Base-by-base conservation (phyloP, 768 basidiomycete species). In the Auricularia auricula-judae region DNA sequence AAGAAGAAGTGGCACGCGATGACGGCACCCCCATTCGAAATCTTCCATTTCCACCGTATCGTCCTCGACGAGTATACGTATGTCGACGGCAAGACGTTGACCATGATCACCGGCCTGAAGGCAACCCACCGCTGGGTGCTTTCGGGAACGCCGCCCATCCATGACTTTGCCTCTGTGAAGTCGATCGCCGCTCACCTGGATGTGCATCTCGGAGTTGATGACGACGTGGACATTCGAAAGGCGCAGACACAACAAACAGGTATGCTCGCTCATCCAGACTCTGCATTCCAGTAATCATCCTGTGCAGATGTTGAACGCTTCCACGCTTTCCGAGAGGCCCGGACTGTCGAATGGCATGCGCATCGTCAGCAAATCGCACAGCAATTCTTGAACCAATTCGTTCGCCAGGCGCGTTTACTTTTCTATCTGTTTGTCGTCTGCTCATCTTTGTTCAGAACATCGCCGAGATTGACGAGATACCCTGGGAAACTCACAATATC, bases 1-100 rank as follows among this genome's bases (percentile, higher is more conserved):
- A 79, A 81, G 70, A 79, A 78, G 62, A 86, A 96, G 68, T 96
- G 87, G 87, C 86, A 78, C 5, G 76, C 85, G 70, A 89, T 94
- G 86, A 81, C 84, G 62, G 83, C 86, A 1, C 93, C 94, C 1
- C 89, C 93, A 18, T 76, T 97, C 62, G 92, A 96, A 74, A 88
- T 93, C 81, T 97, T 98, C 84, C 84, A 93, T 71, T 97, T 91
- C 72, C 79, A 90, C 3, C 87, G 94, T 4, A 83, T 89, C 35
- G 88, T 98, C 62, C 86, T 96, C 51, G 95, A 97, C 75, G 94
- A 98, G 72, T 98, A 95, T 74, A 95, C 93, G 1, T 97, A 98
- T 70, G 80, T 95, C 29, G 85, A 87, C 33, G 91, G 89, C 63
- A 86, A 89, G 69, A 80, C 86, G 5, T 88, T 90, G 66, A 80